Base-by-base conservation (phyloP, 2,329 filamentous ascomycete species). In the Macrophomina phaseolina region DNA sequence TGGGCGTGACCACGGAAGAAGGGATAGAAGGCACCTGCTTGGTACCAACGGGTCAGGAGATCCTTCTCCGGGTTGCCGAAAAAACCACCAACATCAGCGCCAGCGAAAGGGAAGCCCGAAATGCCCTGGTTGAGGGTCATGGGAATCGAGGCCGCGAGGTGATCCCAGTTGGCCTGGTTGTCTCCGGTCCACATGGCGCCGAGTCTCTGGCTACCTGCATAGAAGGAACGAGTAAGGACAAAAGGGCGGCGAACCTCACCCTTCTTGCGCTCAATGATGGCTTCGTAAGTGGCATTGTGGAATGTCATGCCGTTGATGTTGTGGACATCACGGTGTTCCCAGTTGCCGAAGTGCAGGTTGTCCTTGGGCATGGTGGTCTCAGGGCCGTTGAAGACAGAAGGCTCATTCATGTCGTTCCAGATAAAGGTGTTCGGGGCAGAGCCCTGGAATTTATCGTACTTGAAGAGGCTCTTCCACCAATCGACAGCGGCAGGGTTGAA, bases 381-480 rank as follows among this genome's bases (percentile, higher is more conserved):
- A 0, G 95, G 95, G 0, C 95, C 95, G 77, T 98, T 98, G 84
- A 99, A 99, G 1, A 99, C 95, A 0, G 95, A 98, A 0, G 95
- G 95, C 81, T 99, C 95, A 76, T 97, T 98, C 95, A 99, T 99
- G 78, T 99, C 95, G 78, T 99, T 99, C 95, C 95, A 99, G 73
- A 99, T 88, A 79, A 93, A 97, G 0, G 92, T 90, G 78, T 98
- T 99, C 70, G 90, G 85, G 72, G 90, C 86, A 1, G 93, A 93
- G 56, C 93, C 94, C 78, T 92, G 92, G 85, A 97, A 99, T 48
- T 82, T 86, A 76, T 92, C 89, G 71, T 96, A 98, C 73, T 91
- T 90, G 85, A 97, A 98, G 11, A 98, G 86, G 2, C 85, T 81
- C 71, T 89, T 91, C 94, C 95, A 99, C 95, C 95, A 99, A 69